Evolutionary conservation across 2,329 filamentous ascomycete genomes (phyloP).

Genomic region (Dactylella cylindrospora): DNA sequence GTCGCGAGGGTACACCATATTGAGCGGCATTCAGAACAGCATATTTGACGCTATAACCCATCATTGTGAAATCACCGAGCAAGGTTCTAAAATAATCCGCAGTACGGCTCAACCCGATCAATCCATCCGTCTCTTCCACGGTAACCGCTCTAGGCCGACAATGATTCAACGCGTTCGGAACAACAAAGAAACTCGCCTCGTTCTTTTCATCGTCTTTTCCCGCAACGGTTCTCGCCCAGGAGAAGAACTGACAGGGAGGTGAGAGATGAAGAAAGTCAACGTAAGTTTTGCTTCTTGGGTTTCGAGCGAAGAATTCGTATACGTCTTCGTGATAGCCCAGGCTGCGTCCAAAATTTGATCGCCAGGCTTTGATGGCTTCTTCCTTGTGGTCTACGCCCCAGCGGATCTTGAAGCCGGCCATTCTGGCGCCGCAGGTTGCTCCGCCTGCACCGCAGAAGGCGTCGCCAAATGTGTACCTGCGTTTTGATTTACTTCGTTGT

Average conservation of each 20-base stretch:
- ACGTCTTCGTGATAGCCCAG: constrained; percentile 58
- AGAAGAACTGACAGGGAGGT: constrained; percentile 76
- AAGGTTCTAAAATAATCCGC: constrained; percentile 61
- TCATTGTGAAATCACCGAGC: constrained; percentile 64
- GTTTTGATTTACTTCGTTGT: no score
- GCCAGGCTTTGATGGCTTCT: constrained; percentile 62
- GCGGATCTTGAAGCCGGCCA: constrained; percentile 62
- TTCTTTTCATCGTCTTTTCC: constrained; percentile 68
- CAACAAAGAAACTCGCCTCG: constrained; percentile 59
- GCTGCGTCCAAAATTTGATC: constrained; percentile 60
- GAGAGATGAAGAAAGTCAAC: constrained; percentile 72
- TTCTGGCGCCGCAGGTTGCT: constrained; percentile 64
- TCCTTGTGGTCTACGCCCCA: constrained; percentile 67
- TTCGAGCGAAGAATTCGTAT: constrained; percentile 56
- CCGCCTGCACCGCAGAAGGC: constrained; percentile 74
- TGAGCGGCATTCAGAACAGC: constrained; percentile 58
- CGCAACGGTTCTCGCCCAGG: constrained; percentile 66
- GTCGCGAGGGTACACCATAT: constrained; percentile 57
- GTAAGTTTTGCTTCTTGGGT: constrained; percentile 47
- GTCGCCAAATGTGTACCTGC: constrained; percentile 68
- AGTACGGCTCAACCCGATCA: constrained; percentile 51
- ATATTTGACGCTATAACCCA: constrained; percentile 72
- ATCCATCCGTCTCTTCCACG: constrained; percentile 75
- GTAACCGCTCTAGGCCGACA: constrained; percentile 70
- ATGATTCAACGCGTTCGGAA: constrained; percentile 60